Percentiles rank a stretch among this genome's conserved stretches.
phyloP scores from a whole-genome alignment of 768 basidiomycete genomes.

The Kwoniella newhampshirensis region DNA sequence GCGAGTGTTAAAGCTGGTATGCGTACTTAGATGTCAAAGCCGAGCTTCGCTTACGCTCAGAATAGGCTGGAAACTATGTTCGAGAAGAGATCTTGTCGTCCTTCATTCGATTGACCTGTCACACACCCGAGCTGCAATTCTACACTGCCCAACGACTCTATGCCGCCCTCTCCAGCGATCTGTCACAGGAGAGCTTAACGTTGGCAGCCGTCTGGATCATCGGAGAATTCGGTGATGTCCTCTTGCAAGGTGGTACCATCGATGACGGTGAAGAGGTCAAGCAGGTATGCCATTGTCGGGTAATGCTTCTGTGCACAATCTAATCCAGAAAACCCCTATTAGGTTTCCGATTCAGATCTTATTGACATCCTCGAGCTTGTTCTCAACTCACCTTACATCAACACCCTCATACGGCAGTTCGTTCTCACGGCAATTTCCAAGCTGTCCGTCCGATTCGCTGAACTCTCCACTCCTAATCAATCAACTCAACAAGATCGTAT shows the following conservation, averaged over 20 bases:
- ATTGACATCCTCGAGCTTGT: slow-evolving; percentile 81
- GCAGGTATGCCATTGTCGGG: slow-evolving; percentile 57
- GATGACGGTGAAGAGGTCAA: slow-evolving; percentile 69
- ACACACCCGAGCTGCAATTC: slow-evolving; percentile 93
- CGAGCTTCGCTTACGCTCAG: slow-evolving; percentile 2
- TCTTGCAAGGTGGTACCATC: slow-evolving; percentile 80
- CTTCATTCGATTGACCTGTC: slow-evolving; percentile 92
- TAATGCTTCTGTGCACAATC: neutral
- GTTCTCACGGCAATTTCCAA: slow-evolving; percentile 87
- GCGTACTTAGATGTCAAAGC: slow-evolving; percentile 41
- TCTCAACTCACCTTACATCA: slow-evolving; percentile 90
- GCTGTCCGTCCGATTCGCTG: slow-evolving; percentile 73
- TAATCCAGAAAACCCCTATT: neutral
- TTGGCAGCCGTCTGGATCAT: slow-evolving; percentile 92
- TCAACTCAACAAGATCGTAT: slow-evolving; percentile 66
- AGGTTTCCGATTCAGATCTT: slow-evolving; percentile 79
- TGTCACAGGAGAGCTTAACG: slow-evolving; percentile 94
- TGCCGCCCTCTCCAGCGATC: slow-evolving; percentile 78
- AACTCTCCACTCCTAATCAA: slow-evolving; percentile 34
- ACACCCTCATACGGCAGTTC: slow-evolving; percentile 86
- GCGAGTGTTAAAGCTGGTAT: slow-evolving; percentile 81
- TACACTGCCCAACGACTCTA: slow-evolving; percentile 93
- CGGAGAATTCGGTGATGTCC: slow-evolving; percentile 90
- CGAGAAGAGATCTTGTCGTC: slow-evolving; percentile 91
- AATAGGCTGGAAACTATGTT: slow-evolving; percentile 93